Evolutionary conservation across 805 yeast species (phyloP), one percentile per base, ranked within the genome.

Genomic region (Phaffomyces thermotolerans): DNA sequence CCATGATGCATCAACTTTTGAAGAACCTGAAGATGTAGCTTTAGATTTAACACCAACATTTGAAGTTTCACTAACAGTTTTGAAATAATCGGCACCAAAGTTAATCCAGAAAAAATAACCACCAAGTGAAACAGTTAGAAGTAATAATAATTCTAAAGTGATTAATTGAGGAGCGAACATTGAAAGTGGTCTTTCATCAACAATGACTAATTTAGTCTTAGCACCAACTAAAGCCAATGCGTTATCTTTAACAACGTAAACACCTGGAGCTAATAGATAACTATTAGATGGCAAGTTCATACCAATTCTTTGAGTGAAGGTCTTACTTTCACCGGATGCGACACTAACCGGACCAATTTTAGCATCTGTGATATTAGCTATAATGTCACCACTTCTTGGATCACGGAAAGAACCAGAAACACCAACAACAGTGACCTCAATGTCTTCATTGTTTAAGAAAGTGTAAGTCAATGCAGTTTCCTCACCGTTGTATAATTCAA

Each of bases 121-220:
- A 38, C 73, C 52, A 35, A 66, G 74, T 41, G 67, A 79, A 25
- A 80, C 42, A 17, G 80, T 60, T 20, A 65, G 72, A 4, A 68
- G 52, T 45, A 86, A 64, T 23, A 84, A 52, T 14, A 77, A 41
- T 58, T 79, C 83, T 51, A 84, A 73, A 31, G 84, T 60, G 46
- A 87, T 58, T 56, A 88, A 74, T 63, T 81, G 79, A 13, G 90
- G 93, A 59, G 84, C 77, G 65, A 82, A 79, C 42, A 81, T 50
- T 1, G 95, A 81, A 53, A 89, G 67, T 44, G 81, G 73, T 32
- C 73, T 75, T 54, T 88, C 95, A 10, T 63, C 63, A 44, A 89
- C 75, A 20, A 68, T 60, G 37, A 84, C 66, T 46, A 80, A 64
- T 55, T 78, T 80, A 40, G 78, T 74, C 55, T 75, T 69, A 24